These are phyloP conservation scores for Malus fusca DNA, from an alignment of 306 rosid genomes.

Conservation along the genomic window DNA sequence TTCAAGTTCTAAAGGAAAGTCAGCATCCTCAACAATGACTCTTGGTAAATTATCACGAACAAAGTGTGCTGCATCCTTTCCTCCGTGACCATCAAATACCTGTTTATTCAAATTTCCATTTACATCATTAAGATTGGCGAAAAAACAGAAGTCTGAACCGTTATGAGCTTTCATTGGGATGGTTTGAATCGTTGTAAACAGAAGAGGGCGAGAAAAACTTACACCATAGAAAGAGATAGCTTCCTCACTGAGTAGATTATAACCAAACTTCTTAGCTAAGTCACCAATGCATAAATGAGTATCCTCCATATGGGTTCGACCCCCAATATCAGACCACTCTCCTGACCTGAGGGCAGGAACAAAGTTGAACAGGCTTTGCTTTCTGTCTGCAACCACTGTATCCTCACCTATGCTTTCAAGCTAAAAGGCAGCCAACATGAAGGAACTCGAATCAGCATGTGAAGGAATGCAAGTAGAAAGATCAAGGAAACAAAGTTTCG, in stretches of 20 bases:
- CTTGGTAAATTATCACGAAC: conserved; percentile 85
- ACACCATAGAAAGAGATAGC: conserved; percentile 90
- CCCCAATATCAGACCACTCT: conserved; percentile 89
- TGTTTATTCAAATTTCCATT: conserved; percentile 23
- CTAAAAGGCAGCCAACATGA: conserved; percentile 31
- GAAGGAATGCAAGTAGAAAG: neutral
- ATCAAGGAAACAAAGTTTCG: neutral
- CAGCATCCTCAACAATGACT: conserved; percentile 80
- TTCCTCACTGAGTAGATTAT: conserved; percentile 28
- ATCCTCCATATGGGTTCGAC: conserved; percentile 77
- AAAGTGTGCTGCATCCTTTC: conserved; percentile 74
- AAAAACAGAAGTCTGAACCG: neutral
- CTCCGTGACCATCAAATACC: conserved; percentile 99
- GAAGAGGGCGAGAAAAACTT: conserved; percentile 26
- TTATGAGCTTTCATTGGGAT: neutral
- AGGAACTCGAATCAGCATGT: neutral
- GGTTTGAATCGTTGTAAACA: neutral
- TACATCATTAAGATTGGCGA: conserved; percentile 4
- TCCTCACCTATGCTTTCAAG: conserved; percentile 89
- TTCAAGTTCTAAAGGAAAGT: conserved; percentile 82
- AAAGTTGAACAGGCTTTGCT: conserved; percentile 38
- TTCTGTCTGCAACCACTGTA: conserved; percentile 47
- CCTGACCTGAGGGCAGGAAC: conserved; percentile 75
- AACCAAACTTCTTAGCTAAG: conserved; percentile 60
- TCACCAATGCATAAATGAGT: conserved; percentile 84